These are phyloP conservation scores for Rubia tinctorum DNA, from an alignment of 305 asterid species.

Conservation along the genomic window DNA sequence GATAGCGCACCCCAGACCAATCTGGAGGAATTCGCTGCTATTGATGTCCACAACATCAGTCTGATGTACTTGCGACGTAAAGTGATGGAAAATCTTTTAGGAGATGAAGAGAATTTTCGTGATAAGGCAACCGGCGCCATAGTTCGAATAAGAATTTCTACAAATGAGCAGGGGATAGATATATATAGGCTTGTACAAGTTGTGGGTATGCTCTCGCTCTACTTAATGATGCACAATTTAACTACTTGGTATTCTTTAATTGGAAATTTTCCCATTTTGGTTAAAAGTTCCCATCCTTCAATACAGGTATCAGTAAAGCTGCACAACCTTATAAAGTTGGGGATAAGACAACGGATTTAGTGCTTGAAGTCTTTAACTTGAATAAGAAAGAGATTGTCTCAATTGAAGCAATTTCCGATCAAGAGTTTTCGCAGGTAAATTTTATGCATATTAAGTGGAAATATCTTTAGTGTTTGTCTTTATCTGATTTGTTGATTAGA, in stretches of 20 bases:
- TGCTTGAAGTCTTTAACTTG: conserved; percentile 85
- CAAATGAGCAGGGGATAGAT: conserved; percentile 73
- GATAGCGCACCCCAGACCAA: conserved; percentile 47
- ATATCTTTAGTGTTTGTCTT: background rate
- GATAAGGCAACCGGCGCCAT: conserved; percentile 69
- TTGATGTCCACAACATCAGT: conserved; percentile 81
- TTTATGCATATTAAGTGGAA: background rate
- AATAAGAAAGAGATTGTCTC: conserved; percentile 75
- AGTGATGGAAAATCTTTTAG: conserved; percentile 70
- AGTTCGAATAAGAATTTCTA: conserved; percentile 76
- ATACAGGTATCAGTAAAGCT: conserved; percentile 69
- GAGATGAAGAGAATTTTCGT: conserved; percentile 57
- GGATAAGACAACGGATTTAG: conserved; percentile 55
- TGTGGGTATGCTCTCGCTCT: conserved; percentile 53
- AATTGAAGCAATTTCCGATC: conserved; percentile 77
- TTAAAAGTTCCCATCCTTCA: conserved; percentile 12
- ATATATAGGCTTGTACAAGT: conserved; percentile 94
- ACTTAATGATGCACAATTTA: conserved; percentile 11
- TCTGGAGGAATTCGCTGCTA: conserved; percentile 75
- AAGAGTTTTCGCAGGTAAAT: conserved; percentile 82
- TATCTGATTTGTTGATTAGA: background rate
- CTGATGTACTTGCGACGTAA: conserved; percentile 76
- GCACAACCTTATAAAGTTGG: conserved; percentile 72
- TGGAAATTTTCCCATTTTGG: background rate
- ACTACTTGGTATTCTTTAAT: conserved; percentile 3